Base-by-base conservation (phyloP, 2,329 filamentous ascomycete species). In the Cordyceps farinosa region DNA sequence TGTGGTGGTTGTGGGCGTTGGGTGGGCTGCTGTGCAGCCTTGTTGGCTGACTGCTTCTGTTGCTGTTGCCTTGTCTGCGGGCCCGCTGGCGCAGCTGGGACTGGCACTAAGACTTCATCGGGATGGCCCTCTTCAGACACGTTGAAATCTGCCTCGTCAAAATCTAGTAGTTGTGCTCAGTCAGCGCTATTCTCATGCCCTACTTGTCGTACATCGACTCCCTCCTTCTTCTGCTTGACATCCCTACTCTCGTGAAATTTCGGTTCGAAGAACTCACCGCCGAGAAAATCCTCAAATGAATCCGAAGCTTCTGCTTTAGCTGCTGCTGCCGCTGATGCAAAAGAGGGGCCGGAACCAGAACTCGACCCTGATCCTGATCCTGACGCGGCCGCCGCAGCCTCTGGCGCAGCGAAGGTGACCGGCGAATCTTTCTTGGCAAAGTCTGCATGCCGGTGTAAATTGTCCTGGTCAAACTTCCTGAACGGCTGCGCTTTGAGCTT, bases 391-490 rank as follows among this genome's bases (percentile, higher is more conserved):
- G 27, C 29, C 38, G 11, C 22, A 32, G 30, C 48, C 5, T 40
- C 54, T 29, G 61, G 45, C 48, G 34, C 22, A 9, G 27, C 34
- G 17, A 30, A 44, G 15, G 50, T 54, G 38, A 56, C 52, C 27
- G 60, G 60, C 29, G 50, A 72, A 64, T 87, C 83, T 71, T 84
- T 87, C 73, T 88, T 89, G 30, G 82, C 84, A 73, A 84, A 96
- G 72, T 93, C 90, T 1, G 86, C 78, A 75, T 97, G 93, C 45
- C 94, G 86, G 76, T 97, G 89, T 44, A 98, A 81, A 47, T 88
- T 88, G n/a, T 84, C 83, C 66, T 90, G 87, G 68, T 94, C 87
- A 78, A 92, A 97, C 74, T 85, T 92, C 36, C 86, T 84, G 54
- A 76, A 72, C 5, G 91, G 90, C 63, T 84, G 82, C 17, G 88